A percentile compares a stretch with the other conserved stretches of the same genome.
These are phyloP conservation scores for Zalaria obscura DNA, from an alignment of 2,329 filamentous ascomycete species.

Conservation along the genomic window DNA sequence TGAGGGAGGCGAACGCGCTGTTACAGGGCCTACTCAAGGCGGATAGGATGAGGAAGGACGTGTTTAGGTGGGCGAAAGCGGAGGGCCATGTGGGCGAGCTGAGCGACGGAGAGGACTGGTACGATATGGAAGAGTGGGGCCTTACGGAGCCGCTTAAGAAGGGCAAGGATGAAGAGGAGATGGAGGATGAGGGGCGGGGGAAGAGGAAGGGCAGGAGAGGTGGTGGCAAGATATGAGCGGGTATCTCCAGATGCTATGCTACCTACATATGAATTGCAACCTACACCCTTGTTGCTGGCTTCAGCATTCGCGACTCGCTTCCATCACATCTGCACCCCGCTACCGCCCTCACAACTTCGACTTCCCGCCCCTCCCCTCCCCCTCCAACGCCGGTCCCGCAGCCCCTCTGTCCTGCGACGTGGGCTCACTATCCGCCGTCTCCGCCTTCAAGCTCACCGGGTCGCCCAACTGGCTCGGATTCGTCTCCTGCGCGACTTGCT, in stretches of 20 bases:
- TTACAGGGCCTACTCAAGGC: slow-evolving; percentile 59
- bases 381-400: slow-evolving; percentile 7
- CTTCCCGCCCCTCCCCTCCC: slow-evolving; percentile 13
- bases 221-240: slow-evolving; percentile 1
- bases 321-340: neutral
- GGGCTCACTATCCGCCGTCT: slow-evolving; percentile 14
- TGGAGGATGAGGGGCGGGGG: slow-evolving; percentile 42
- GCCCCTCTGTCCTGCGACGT: slow-evolving; percentile 19
- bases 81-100: slow-evolving; percentile 66
- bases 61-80: slow-evolving; percentile 63
- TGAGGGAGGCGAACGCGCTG: slow-evolving; percentile 53
- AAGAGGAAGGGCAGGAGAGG: slow-evolving; percentile 34
- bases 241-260: no score
- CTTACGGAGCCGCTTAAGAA: slow-evolving; percentile 64
- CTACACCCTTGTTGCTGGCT: no score
- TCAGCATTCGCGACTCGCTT: no score
- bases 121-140: slow-evolving; percentile 68
- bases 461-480: slow-evolving; percentile 15
- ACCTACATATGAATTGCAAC: no score
- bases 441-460: slow-evolving; percentile 15
- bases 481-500: slow-evolving; percentile 11
- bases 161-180: slow-evolving; percentile 74
- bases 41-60: slow-evolving; percentile 55
- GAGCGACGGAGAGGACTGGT: slow-evolving; percentile 84
- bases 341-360: slow-evolving; percentile 14